Conservation (phyloP, 805 yeast genomes). For the Candida sonorensis region DNA sequence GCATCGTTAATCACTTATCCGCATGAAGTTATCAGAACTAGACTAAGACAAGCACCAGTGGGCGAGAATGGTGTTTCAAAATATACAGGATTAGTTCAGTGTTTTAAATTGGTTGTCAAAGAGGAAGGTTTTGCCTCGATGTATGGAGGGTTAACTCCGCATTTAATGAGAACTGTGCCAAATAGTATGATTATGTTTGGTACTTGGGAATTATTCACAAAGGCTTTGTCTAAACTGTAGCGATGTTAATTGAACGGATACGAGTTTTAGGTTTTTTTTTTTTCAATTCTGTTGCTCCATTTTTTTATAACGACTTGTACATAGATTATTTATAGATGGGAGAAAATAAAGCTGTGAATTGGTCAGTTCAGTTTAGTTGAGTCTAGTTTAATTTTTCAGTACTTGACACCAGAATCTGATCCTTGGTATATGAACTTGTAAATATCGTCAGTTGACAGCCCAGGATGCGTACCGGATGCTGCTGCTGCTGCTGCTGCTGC, state of each 20-base stretch:
- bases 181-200: slow-evolving; percentile 98
- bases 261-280: not conserved
- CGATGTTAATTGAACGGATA: not conserved
- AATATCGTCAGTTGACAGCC: slow-evolving; percentile 29
- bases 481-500: too few species aligned
- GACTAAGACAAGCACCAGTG: slow-evolving; percentile 89
- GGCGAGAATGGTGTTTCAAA: slow-evolving; percentile 70
- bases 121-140: slow-evolving; percentile 91
- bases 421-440: slow-evolving; percentile 43
- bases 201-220: slow-evolving; percentile 87
- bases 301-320: not conserved
- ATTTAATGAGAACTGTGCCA: slow-evolving; percentile 92
- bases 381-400: too few species aligned
- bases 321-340: not conserved
- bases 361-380: too few species aligned
- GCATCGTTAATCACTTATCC: slow-evolving; percentile 95
- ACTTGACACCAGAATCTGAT: slow-evolving; percentile 21
- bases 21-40: slow-evolving; percentile 93
- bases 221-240: slow-evolving; percentile 35
- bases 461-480: too few species aligned
- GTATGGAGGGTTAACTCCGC: slow-evolving; percentile 98
- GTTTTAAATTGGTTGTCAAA: slow-evolving; percentile 75
- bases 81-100: slow-evolving; percentile 84
- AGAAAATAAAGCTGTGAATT: too few species aligned
- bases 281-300: not conserved